Base-by-base conservation (phyloP, 2,329 filamentous ascomycete species). In the Ceratocystis cubensis region DNA sequence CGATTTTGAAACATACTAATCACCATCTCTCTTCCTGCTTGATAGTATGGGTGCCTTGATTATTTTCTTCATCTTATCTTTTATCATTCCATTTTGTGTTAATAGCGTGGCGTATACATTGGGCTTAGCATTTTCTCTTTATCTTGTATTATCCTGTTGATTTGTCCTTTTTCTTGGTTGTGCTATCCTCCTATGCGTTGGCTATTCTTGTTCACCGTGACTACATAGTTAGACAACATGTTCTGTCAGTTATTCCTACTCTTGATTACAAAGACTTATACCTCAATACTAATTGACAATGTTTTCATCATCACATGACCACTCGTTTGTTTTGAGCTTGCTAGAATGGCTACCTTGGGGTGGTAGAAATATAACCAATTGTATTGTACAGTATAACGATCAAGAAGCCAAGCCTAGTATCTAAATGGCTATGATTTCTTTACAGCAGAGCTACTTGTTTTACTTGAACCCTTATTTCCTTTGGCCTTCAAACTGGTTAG, bases 361-460 rank as follows among this genome's bases (percentile, higher is more conserved):
- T 22, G 20, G 20, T 46, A 10, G 37, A 68, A 66, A 66, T 53
- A 50, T 45, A 45, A 48, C 53, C 44, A 61, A n/a, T 59, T 66
- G 63, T 68, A 68, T 65, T 68, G 66, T 68, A 68, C 66, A 66
- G 28, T 65, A 66, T 68, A 30, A 66, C 61, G 59, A 33, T 37
- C 61, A 66, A 63, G 17, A 56, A 45, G 61, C 28, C 56, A 37
- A 53, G 50, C 7, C 45, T 13, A 3, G 45, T 8, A 28, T 33
- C 44, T 28, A 37, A 59, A 20, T 20, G 10, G 56, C 15, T 28
- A 37, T 20, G 28, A 59, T 7, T 8, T 15, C 22, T 8, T 25
- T 8, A 1, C n/a, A 25, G 25, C 25, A 6, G 30, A 30, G 25
- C 4, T 17, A 37, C 15, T n/a, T 33, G 46, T 45, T 17, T 50